A percentile compares a stretch with the other conserved stretches of the same genome.
Evolutionary conservation across 345 rosid species (phyloP).

Genomic region (Cardamine resedifolia): DNA sequence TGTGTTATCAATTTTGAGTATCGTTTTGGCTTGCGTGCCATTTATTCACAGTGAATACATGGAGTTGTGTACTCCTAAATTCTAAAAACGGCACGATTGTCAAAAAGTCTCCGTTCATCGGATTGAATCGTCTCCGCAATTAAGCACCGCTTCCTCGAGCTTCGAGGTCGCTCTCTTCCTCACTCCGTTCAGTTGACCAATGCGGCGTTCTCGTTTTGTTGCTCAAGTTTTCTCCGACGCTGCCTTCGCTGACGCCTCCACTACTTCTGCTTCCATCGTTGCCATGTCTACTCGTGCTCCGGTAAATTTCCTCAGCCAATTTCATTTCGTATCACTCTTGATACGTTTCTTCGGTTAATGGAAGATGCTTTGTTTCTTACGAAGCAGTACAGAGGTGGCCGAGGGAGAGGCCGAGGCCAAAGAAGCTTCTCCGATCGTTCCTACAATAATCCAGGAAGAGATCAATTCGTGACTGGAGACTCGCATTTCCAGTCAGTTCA

Average conservation of each 20-base stretch:
- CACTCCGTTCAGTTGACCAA: slow-evolving; percentile 20
- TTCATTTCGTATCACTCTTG: background rate
- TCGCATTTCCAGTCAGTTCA: slow-evolving; percentile 50
- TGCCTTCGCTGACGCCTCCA: slow-evolving; percentile 24
- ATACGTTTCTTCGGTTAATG: background rate
- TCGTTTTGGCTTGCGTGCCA: slow-evolving; percentile 17
- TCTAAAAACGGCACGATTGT: slow-evolving; percentile 14
- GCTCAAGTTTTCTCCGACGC: slow-evolving; percentile 34
- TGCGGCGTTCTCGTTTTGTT: slow-evolving; percentile 42
- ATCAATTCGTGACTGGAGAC: slow-evolving; percentile 44
- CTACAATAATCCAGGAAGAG: slow-evolving; percentile 40
- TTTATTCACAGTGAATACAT: background rate
- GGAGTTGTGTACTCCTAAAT: background rate
- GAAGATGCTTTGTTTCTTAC: background rate
- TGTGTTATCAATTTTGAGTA: background rate
- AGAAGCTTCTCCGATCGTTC: slow-evolving; percentile 60
- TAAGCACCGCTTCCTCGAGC: background rate
- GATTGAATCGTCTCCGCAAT: slow-evolving; percentile 14
- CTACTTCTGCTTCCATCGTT: slow-evolving; percentile 28
- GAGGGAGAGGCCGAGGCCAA: slow-evolving; percentile 48
- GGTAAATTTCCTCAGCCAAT: slow-evolving; percentile 36
- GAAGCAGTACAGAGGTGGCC: slow-evolving; percentile 60
- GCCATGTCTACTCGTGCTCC: slow-evolving; percentile 52
- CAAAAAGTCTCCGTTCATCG: slow-evolving; percentile 16
- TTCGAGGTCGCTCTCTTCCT: background rate